Base-by-base conservation (phyloP, 495 filamentous ascomycete species). In the Xylaria curta region DNA sequence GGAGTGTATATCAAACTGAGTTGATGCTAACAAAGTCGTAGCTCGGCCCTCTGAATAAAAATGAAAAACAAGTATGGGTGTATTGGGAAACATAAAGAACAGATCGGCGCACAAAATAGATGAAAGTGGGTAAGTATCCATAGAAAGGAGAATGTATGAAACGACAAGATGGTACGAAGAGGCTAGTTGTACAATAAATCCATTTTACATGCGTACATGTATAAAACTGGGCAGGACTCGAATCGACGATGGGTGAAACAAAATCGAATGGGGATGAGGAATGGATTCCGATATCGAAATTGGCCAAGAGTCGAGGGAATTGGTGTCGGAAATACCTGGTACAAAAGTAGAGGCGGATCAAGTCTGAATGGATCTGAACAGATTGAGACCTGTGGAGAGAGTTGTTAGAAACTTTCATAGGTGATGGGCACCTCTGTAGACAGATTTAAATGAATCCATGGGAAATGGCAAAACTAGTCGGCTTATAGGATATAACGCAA, bases 281-380 rank as follows among this genome's bases (percentile, higher is more conserved):
- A 31, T 56, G 31, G 38, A 3, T 38, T 60, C 10, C 12, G 33
- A 15, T 2, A 44, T 51, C 46, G 26, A 24, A 15, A 53, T 36
- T 10, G 63, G 47, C 17, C 24, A 26, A 24, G n/a, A n/a, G 19
- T 49, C 26, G 42, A 49, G 24, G 26, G n/a, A 24, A 56, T 1
- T n/a, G 19, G 31, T 17, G 58, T 65, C 28, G 44, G 26, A 58
- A 47, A 42, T 72, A 72, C 70, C 70, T 72, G 40, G 70, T 72
- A 72, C 63, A 72, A 67, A 60, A 66, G 70, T 67, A 51, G 62
- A 72, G 44, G 53, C 28, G 9, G 63, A 62, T 67, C 44, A 38
- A 53, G 49, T 67, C 42, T 61, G 40, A 19, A 46, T 56, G 53
- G 36, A 36, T 56, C 63, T 44, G 70, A 72, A 63, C 70, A 53